Conservation (phyloP, 192 early-diverging fungal genomes). For the Rhizoclosmatium sp. region DNA sequence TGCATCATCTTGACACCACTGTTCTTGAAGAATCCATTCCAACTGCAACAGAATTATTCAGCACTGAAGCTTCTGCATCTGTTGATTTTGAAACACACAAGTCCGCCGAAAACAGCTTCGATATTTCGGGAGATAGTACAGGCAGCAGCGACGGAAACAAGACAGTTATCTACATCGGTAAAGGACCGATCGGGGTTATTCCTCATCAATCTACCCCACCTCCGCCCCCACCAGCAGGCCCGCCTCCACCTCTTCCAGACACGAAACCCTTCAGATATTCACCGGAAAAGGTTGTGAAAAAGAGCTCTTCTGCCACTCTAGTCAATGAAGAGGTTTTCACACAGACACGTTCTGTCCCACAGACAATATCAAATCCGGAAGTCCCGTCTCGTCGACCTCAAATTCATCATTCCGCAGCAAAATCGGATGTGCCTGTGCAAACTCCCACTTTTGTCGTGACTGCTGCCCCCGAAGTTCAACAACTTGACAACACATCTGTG, state of each 20-base stretch:
- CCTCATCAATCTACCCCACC: not conserved
- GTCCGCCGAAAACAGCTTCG: too few relatives aligned
- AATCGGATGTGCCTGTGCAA: too few relatives aligned
- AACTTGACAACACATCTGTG: too few relatives aligned
- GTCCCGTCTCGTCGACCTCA: not conserved
- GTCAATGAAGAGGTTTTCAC: not conserved
- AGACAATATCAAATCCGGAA: not conserved
- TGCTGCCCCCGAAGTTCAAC: too few relatives aligned
- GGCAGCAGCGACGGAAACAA: constrained; percentile 7
- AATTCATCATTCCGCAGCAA: not conserved
- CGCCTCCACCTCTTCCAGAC: not conserved
- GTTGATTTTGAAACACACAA: too few relatives aligned
- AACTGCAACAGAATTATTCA: too few relatives aligned
- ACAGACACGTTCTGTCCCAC: not conserved
- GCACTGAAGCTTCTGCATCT: too few relatives aligned
- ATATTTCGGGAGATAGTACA: not conserved
- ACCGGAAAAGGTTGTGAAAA: too few relatives aligned
- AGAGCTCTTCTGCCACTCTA: not conserved
- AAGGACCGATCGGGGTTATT: not conserved
- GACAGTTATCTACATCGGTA: not conserved
- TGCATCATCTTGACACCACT: too few relatives aligned
- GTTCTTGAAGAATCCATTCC: too few relatives aligned
- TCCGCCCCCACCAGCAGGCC: not conserved
- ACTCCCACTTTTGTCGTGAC: not conserved
- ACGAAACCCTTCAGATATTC: not conserved